Conservation (phyloP, 2,329 filamentous ascomycete genomes). For the Pleurostoma richardsiae region DNA sequence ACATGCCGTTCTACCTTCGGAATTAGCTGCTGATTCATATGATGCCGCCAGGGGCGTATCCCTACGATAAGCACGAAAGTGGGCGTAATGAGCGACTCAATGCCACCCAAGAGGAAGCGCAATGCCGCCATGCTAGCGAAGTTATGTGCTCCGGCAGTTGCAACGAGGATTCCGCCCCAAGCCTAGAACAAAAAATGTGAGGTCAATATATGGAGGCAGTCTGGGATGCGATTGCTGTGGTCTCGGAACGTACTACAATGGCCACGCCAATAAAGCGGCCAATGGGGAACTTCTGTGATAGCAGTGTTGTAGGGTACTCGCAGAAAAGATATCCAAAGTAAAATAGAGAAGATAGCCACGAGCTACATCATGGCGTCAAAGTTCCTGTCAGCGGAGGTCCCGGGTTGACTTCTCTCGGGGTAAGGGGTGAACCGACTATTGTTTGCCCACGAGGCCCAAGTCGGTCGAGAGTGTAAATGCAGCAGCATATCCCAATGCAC, state of each 20-base stretch:
- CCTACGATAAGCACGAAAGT: not conserved
- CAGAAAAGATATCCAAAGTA: slow-evolving; percentile 39
- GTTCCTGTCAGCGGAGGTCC: no score
- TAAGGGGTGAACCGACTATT: not conserved
- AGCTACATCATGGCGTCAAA: not conserved
- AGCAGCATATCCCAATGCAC: not conserved
- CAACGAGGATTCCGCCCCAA: slow-evolving; percentile 42
- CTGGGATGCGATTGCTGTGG: not conserved
- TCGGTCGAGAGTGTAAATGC: not conserved
- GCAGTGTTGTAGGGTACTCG: slow-evolving; percentile 22
- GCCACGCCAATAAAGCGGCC: slow-evolving; percentile 31
- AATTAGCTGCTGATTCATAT: not conserved
- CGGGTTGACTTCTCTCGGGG: not conserved
- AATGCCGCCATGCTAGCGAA: slow-evolving; percentile 51
- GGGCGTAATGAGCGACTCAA: not conserved
- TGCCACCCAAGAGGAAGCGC: slow-evolving; percentile 37
- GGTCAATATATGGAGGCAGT: not conserved
- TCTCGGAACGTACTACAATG: slow-evolving; percentile 38
- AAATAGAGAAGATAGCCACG: slow-evolving; percentile 47
- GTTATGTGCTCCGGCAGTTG: slow-evolving; percentile 49
- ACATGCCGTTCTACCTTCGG: slow-evolving; percentile 1
- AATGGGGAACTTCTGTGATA: slow-evolving; percentile 24
- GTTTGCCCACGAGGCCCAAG: not conserved
- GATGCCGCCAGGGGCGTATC: not conserved
- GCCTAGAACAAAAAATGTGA: not conserved